phyloP scores from a whole-genome alignment of 176 grass and related monocot genomes.

The Poa pratensis region DNA sequence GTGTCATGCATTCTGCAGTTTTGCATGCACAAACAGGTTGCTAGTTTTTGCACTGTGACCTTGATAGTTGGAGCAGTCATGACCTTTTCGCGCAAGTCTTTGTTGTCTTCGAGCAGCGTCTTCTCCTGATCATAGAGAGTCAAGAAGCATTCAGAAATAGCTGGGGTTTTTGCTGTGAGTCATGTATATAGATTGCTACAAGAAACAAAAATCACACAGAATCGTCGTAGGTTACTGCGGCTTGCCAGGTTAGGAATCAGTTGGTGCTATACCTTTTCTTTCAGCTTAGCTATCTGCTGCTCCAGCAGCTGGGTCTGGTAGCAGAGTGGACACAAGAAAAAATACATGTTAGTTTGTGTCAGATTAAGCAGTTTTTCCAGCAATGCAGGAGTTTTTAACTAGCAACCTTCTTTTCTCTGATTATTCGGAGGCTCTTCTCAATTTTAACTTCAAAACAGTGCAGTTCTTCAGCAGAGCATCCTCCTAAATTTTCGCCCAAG shows the following conservation, averaged over 20 bases:
- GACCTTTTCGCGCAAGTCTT: constrained; percentile 55
- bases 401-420: constrained; percentile 62
- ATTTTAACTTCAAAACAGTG: constrained; percentile 52
- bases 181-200: neutral
- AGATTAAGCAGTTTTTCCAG: neutral
- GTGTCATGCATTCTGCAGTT: constrained; percentile 22
- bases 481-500: constrained; percentile 64
- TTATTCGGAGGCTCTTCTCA: constrained; percentile 48
- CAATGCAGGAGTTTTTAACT: neutral
- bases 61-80: neutral
- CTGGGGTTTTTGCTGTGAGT: neutral
- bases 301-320: constrained; percentile 58
- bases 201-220: neutral
- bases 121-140: constrained; percentile 48
- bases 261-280: constrained; percentile 55
- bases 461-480: constrained; percentile 60
- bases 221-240: neutral
- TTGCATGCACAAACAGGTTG: neutral
- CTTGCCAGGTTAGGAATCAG: neutral
- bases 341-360: constrained; percentile 29
- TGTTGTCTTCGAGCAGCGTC: constrained; percentile 49
- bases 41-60: neutral
- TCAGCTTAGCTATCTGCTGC: constrained; percentile 62
- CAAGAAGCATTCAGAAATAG: neutral
- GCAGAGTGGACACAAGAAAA: constrained; percentile 7